Evolutionary conservation across 495 filamentous ascomycete species (phyloP).

Genomic region (Annulohypoxylon moriforme): DNA sequence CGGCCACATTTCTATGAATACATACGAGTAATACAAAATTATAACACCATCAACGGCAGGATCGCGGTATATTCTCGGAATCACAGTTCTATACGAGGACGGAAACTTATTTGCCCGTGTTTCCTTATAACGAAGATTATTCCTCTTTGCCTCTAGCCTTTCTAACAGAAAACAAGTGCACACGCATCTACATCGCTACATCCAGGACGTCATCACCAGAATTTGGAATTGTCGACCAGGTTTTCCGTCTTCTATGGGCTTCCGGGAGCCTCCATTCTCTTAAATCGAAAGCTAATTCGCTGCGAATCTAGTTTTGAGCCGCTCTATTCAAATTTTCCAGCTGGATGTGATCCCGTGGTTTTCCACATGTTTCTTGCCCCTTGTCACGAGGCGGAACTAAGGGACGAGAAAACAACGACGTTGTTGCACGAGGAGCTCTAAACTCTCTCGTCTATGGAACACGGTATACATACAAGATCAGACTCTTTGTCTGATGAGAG

Average conservation of each 20-base stretch:
- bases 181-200: conserved; percentile 7
- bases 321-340: conserved; percentile 2
- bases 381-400: too few relatives aligned
- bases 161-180: neutral
- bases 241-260: neutral
- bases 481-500: too few relatives aligned
- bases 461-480: too few relatives aligned
- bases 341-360: conserved; percentile 1
- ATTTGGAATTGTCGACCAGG: conserved; percentile 36
- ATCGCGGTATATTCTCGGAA: conserved; percentile 26
- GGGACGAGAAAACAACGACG: too few relatives aligned
- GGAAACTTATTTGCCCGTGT: neutral
- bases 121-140: neutral
- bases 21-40: neutral
- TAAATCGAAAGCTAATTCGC: neutral
- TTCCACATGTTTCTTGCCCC: neutral
- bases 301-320: neutral
- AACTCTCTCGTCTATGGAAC: too few relatives aligned
- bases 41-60: conserved; percentile 14
- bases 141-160: neutral
- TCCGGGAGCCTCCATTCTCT: neutral
- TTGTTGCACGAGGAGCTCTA: too few relatives aligned
- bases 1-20: neutral
- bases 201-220: conserved; percentile 18
- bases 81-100: neutral